Base-by-base conservation (phyloP, 768 basidiomycete genomes). In the Phlebiopsis flavidoalba region DNA sequence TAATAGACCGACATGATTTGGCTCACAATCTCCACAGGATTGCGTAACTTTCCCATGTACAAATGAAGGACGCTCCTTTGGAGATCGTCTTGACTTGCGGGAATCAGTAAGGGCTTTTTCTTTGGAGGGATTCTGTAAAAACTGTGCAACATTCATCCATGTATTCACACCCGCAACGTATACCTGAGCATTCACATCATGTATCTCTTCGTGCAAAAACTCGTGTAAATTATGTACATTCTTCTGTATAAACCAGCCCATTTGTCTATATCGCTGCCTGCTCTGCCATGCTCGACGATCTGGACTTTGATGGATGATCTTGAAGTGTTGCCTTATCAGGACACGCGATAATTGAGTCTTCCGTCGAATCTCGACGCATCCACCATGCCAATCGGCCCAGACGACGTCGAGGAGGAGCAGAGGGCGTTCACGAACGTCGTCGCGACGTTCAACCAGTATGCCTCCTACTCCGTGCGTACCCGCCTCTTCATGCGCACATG, bases 21-120 rank as follows among this genome's bases (percentile, higher is more conserved):
- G 26, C 40, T 43, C 17, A 43, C 8, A 10, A 21, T 49, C 49
- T 46, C 45, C 50, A 12, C 65, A 93, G 87, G 93, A 94, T 65
- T 89, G 89, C 21, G 91, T 92, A 66, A 91, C 86, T 69, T 89
- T 88, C 0, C n/a, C 93, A 95, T 71, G 91, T 93, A 10, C 83
- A 85, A 67, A 88, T 89, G 80, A 86, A 82, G 63, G 87, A 91
- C 48, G 71, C 84, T 33, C 72, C 82, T 1, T 72, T 95, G 53
- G 93, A 94, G 74, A 91, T 93, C 60, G 87, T 93, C n/a, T n/a
- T n/a, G 93, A 95, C 74, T 68, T 94, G 63, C 84, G 93, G 19
- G 66, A 54, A 48, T 35, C 48, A n/a, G 24, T 59, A 10, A 19
- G 5, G 40, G 40, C 12, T 43, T 43, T 43, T 43, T 43, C 40